These are phyloP conservation scores for Verbena officinalis DNA, from an alignment of 257 asterid species.

Conservation along the genomic window DNA sequence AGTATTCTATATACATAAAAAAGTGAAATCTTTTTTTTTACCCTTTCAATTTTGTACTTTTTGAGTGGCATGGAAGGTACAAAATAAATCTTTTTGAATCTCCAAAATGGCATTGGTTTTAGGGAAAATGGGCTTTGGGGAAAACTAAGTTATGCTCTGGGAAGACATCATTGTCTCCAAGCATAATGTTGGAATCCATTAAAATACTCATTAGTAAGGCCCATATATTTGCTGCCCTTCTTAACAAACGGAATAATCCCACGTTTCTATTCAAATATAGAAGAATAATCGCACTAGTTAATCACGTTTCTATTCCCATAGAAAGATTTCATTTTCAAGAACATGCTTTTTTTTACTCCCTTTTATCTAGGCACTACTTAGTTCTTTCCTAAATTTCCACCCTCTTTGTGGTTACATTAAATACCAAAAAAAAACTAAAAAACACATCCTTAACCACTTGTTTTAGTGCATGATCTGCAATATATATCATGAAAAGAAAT, in stretches of 20 bases:
- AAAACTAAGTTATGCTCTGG: conserved; percentile 31
- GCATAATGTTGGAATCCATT: conserved; percentile 29
- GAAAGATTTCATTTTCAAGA: conserved; percentile 34
- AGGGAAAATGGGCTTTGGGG: conserved; percentile 26
- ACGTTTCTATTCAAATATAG: conserved; percentile 30
- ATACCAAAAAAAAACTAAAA: too few relatives aligned
- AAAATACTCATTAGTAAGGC: not conserved
- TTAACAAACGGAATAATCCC: conserved; percentile 40
- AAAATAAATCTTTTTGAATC: conserved; percentile 10
- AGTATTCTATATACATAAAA: too few relatives aligned
- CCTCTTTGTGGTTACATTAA: not conserved
- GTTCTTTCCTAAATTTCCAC: conserved; percentile 32
- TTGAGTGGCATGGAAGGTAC: conserved; percentile 16
- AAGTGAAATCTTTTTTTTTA: too few relatives aligned
- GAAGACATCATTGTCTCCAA: conserved; percentile 39
- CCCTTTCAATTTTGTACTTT: not conserved
- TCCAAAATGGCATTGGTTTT: conserved; percentile 21
- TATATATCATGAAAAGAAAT: not conserved
- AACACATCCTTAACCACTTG: not conserved
- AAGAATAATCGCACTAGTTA: conserved; percentile 26
- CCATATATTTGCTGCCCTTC: conserved; percentile 37
- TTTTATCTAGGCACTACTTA: conserved; percentile 38
- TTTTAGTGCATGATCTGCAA: not conserved
- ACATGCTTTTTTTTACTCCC: conserved; percentile 29
- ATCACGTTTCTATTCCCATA: conserved; percentile 45